phyloP scores from a whole-genome alignment of 2,329 filamentous ascomycete species.

The Amauroascus verrucosus region DNA sequence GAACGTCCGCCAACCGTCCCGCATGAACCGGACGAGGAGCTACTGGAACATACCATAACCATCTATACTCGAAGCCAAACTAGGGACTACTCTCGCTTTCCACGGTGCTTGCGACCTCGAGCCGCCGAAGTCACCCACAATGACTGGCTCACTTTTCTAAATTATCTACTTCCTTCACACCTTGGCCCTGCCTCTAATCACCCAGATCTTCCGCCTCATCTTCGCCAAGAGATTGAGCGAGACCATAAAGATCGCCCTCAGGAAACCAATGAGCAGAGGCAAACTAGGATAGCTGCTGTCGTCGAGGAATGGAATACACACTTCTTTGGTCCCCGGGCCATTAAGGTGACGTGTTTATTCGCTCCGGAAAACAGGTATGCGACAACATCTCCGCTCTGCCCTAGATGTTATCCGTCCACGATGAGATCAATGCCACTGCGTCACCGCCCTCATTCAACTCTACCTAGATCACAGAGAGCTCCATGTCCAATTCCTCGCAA shows the following conservation, averaged over 20 bases:
- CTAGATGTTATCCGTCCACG: slow-evolving; percentile 32
- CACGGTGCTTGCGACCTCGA: slow-evolving; percentile 32
- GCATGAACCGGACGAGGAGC: slow-evolving; percentile 20
- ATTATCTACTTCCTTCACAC: slow-evolving; percentile 34
- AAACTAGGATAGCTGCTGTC: slow-evolving; percentile 30
- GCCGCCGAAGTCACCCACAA: slow-evolving; percentile 29
- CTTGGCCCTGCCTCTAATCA: slow-evolving; percentile 31
- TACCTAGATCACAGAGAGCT: slow-evolving; percentile 9
- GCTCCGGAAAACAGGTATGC: slow-evolving; percentile 26
- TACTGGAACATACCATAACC: slow-evolving; percentile 30
- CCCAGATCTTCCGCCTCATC: slow-evolving; percentile 26
- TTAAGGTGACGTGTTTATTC: slow-evolving; percentile 28
- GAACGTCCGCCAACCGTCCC: slow-evolving; percentile 25
- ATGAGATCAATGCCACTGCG: slow-evolving; percentile 23
- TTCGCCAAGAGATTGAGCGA: slow-evolving; percentile 33
- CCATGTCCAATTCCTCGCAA: slow-evolving; percentile 12
- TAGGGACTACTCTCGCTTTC: slow-evolving; percentile 34
- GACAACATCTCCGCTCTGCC: slow-evolving; percentile 31
- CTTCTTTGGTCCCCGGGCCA: slow-evolving; percentile 33
- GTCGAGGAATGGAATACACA: slow-evolving; percentile 36
- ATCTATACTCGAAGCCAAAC: slow-evolving; percentile 34
- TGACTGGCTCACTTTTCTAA: slow-evolving; percentile 37
- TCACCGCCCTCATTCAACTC: slow-evolving; percentile 14
- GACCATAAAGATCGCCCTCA: slow-evolving; percentile 35
- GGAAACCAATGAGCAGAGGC: slow-evolving; percentile 34